phyloP scores from a whole-genome alignment of 352 stramenopile genomes.

The Poterioochromonas sp. region DNA sequence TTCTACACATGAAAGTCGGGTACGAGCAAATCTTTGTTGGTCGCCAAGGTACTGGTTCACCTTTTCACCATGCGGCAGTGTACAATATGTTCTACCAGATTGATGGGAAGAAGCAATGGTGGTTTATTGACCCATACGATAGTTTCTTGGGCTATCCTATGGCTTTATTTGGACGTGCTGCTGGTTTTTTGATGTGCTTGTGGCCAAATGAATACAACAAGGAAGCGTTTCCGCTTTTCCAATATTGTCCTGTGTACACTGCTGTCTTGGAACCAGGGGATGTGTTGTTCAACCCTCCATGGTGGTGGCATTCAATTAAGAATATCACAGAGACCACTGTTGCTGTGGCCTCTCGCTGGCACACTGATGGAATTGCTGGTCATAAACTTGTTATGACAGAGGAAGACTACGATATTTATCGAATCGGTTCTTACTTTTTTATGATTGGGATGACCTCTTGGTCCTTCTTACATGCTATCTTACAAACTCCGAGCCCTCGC shows the following conservation, averaged over 20 bases:
- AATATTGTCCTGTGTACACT: slow-evolving; percentile 22
- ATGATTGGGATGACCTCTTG: neutral
- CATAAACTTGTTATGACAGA: neutral
- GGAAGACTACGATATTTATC: slow-evolving; percentile 32
- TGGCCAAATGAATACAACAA: slow-evolving; percentile 31
- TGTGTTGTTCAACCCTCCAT: slow-evolving; percentile 33
- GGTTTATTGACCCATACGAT: slow-evolving; percentile 28
- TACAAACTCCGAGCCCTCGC: neutral
- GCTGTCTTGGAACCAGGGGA: slow-evolving; percentile 1
- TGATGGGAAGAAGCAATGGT: slow-evolving; percentile 16
- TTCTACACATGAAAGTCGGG: slow-evolving; percentile 12
- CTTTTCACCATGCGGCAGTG: slow-evolving; percentile 24
- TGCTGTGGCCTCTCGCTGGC: slow-evolving; percentile 9
- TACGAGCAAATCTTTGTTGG: slow-evolving; percentile 29
- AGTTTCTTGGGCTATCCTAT: slow-evolving; percentile 6
- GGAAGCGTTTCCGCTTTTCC: slow-evolving; percentile 21
- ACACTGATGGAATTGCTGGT: slow-evolving; percentile 28
- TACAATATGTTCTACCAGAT: slow-evolving; percentile 35
- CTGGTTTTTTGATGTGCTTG: neutral
- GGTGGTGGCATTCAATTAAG: slow-evolving; percentile 33
- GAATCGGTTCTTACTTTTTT: neutral
- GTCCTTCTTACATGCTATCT: slow-evolving; percentile 13
- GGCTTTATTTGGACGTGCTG: neutral
- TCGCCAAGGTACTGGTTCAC: neutral
- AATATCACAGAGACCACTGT: neutral